A percentile compares a stretch with the other conserved stretches of the same genome.
Conservation (phyloP, 352 stramenopile genomes). For the Paralagenidium karlingii region DNA sequence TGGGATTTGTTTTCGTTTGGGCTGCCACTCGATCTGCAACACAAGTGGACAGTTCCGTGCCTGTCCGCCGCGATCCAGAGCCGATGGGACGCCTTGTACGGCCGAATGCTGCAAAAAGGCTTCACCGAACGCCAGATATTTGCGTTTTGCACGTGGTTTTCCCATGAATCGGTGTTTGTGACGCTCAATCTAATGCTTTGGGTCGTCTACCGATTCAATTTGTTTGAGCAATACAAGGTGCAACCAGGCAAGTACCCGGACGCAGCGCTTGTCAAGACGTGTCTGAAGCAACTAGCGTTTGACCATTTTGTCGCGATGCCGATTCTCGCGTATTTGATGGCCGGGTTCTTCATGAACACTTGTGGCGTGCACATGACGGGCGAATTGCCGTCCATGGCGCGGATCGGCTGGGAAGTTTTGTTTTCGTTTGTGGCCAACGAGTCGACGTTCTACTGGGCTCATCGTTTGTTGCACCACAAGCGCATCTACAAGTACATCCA, state of each 20-base stretch:
- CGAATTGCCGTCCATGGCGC: slow-evolving; percentile 2
- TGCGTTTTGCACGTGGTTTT: no score
- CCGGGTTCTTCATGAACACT: slow-evolving; percentile 1
- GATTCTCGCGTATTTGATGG: slow-evolving; percentile 6
- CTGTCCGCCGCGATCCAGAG: no score
- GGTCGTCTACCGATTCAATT: no score
- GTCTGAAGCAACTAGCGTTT: slow-evolving; percentile 8
- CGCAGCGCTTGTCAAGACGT: slow-evolving; percentile 3
- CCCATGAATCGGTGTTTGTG: no score
- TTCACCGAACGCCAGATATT: no score
- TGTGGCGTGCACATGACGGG: slow-evolving; percentile 8
- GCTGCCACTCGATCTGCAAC: no score
- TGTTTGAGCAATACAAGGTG: slow-evolving; percentile 12
- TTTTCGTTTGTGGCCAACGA: slow-evolving; percentile 6
- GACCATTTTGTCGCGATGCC: slow-evolving; percentile 6
- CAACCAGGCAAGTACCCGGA: slow-evolving; percentile 4
- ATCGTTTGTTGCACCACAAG: slow-evolving; percentile 11
- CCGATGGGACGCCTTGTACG: no score
- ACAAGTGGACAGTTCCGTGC: no score
- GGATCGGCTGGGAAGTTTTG: slow-evolving; percentile 7
- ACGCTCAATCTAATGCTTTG: no score
- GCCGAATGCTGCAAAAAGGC: no score
- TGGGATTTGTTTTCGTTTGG: no score
- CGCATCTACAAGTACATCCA: slow-evolving; percentile 13
- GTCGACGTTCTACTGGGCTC: slow-evolving; percentile 10